These are phyloP conservation scores for Monilinia fructicola DNA, from an alignment of 2,329 filamentous ascomycete genomes.

Conservation along the genomic window DNA sequence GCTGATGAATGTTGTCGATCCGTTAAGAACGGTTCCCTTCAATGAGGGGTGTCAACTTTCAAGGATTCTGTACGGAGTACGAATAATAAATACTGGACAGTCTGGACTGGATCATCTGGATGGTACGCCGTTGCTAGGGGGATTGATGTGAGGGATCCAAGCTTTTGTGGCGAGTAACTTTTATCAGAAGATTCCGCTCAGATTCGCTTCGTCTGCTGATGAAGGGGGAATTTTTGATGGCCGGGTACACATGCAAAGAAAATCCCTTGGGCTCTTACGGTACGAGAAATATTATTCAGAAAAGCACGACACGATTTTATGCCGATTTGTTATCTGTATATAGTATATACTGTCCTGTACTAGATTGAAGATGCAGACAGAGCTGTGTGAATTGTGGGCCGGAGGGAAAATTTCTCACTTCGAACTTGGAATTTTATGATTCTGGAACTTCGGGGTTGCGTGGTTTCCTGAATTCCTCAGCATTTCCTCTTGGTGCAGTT, in stretches of 20 bases:
- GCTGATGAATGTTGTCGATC: slow-evolving; percentile 3
- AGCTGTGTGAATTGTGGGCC: slow-evolving; percentile 17
- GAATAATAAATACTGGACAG: background rate
- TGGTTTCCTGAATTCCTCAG: slow-evolving; percentile 18
- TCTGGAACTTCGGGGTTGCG: slow-evolving; percentile 10
- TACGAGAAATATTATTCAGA: background rate
- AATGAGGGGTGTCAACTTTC: background rate
- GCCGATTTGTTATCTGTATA: too few relatives aligned
- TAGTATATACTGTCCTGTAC: background rate
- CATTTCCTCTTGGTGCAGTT: slow-evolving; percentile 22
- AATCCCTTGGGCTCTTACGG: slow-evolving; percentile 17
- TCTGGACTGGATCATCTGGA: slow-evolving; percentile 17
- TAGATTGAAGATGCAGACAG: slow-evolving; percentile 16
- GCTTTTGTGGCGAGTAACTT: background rate
- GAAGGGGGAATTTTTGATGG: slow-evolving; percentile 10
- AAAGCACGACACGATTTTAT: background rate
- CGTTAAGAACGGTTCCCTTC: background rate
- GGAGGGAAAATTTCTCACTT: slow-evolving; percentile 14
- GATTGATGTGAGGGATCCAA: background rate
- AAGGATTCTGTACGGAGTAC: too few relatives aligned
- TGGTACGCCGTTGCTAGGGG: slow-evolving; percentile 21
- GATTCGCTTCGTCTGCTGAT: slow-evolving; percentile 22
- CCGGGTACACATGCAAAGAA: slow-evolving; percentile 3
- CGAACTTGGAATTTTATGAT: background rate
- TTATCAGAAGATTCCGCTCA: slow-evolving; percentile 8